phyloP scores from a whole-genome alignment of 1,139 yeast species.

The Cylindricascospora bacillispora region DNA sequence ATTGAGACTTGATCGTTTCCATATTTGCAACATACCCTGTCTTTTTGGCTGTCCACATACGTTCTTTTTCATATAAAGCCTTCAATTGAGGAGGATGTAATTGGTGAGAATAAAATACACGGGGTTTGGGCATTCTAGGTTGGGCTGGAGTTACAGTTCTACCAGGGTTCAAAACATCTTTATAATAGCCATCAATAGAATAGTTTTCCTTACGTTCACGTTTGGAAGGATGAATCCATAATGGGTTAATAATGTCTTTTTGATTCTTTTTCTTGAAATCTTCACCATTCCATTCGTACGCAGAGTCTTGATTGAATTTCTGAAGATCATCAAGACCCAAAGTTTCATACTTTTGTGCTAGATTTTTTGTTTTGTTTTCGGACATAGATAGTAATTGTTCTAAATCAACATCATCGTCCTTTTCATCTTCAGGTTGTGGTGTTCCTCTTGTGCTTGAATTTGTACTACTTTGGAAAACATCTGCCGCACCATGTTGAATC shows the following conservation, averaged over 20 bases:
- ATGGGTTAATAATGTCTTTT: constrained; percentile 28
- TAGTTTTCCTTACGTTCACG: constrained; percentile 72
- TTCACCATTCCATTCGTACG: constrained; percentile 80
- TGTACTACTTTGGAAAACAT: constrained; percentile 46
- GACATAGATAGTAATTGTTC: constrained; percentile 70
- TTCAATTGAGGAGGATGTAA: constrained; percentile 50
- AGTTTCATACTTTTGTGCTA: constrained; percentile 69
- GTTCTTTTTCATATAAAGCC: constrained; percentile 55
- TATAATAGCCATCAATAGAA: constrained; percentile 66
- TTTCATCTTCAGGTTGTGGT: constrained; percentile 26
- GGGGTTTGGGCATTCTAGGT: constrained; percentile 49
- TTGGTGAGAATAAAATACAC: constrained; percentile 60
- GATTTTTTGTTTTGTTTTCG: constrained; percentile 62
- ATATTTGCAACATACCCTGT: constrained; percentile 23
- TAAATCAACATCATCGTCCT: constrained; percentile 48
- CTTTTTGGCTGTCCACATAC: constrained; percentile 30
- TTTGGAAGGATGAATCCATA: constrained; percentile 65
- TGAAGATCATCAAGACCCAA: constrained; percentile 88
- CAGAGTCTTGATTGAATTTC: constrained; percentile 53
- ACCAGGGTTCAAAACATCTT: constrained; percentile 62
- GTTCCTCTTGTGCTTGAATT: constrained; percentile 15
- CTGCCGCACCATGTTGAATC: constrained; percentile 96
- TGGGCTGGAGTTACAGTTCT: constrained; percentile 47
- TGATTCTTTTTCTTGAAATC: constrained; percentile 58
- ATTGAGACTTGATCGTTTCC: constrained; percentile 30